Evolutionary conservation across 805 yeast species (phyloP), one percentile per base, ranked within the genome.

Genomic region (Suhomyces faveliae): DNA sequence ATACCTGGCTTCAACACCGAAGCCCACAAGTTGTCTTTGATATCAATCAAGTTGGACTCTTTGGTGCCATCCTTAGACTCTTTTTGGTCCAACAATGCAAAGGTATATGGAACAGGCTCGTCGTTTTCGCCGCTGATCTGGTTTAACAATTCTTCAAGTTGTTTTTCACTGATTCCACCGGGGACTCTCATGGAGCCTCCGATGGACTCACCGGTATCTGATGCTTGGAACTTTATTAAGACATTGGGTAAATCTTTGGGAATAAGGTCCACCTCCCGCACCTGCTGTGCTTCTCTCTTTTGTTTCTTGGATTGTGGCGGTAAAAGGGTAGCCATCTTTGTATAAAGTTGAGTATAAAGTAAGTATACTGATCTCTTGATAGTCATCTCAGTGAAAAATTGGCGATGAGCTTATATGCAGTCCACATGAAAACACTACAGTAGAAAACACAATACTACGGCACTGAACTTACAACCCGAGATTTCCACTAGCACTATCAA

Each of bases 281-380:
- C 87, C 63, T 80, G 76, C 63, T 90, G 97, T 4, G 95, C 96
- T 52, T 78, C 87, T 62, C 83, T 81, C 66, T 79, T 87, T 63
- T 89, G 96, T 62, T 83, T 88, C 66, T 94, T 92, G 1, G 96
- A 85, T 17, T 88, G 96, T 35, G 97, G 98, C 21, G 99, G 99
- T 41, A 94, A 67, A 39, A 89, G 74, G 0, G 98, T 94, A 44
- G 98, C 94, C 98, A 92, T 91, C 35, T 12, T 46, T 12, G 12
- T 33, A 21, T 20, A 12, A 10, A n/a, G n/a, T 37, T 39, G 22
- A 17, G 23, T 22, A 10, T 11, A 15, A 12, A 25, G 15, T 25
- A 30, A 15, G 19, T 11, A 15, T 13, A 33, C 3, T 33, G 12
- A 33, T 10, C 12, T 33, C 21, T n/a, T 33, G 13, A 15, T 24